These are phyloP conservation scores for Wallacemonas sp. DNA, from an alignment of 208 protist species.

Conservation along the genomic window DNA sequence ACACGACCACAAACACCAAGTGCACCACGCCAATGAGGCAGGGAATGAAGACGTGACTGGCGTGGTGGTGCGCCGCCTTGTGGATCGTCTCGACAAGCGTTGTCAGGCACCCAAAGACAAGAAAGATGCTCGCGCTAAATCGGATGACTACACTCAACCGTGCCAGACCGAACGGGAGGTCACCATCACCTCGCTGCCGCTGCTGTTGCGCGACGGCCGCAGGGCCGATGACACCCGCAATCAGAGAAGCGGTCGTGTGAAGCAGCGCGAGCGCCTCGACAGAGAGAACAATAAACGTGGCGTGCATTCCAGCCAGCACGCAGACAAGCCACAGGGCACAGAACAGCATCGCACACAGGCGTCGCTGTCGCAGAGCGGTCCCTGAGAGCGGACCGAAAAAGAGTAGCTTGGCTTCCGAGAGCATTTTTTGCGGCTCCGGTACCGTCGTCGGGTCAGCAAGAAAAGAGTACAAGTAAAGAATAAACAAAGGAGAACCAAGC, in stretches of 20 bases:
- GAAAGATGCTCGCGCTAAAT: constrained; percentile 50
- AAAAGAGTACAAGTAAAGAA: neutral
- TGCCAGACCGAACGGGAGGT: constrained; percentile 52
- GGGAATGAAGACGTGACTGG: constrained; percentile 28
- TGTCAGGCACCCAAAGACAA: constrained; percentile 60
- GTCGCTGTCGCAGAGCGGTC: constrained; percentile 23
- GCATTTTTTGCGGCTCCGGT: constrained; percentile 15
- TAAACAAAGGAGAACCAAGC: constrained; percentile 7
- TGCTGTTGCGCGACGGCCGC: constrained; percentile 3
- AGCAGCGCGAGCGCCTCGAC: constrained; percentile 49
- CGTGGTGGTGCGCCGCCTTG: constrained; percentile 31
- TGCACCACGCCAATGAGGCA: constrained; percentile 29
- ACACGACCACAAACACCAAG: constrained; percentile 36
- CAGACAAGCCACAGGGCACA: constrained; percentile 40
- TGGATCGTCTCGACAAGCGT: constrained; percentile 55
- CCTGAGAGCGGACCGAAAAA: constrained; percentile 21
- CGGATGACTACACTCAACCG: constrained; percentile 53
- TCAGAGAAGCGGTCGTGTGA: constrained; percentile 42
- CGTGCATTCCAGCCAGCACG: constrained; percentile 32
- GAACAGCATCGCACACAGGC: constrained; percentile 29
- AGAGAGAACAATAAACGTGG: constrained; percentile 33
- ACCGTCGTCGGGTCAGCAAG: neutral
- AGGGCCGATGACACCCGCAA: constrained; percentile 34
- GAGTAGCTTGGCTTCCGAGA: constrained; percentile 16
- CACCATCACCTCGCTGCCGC: neutral